Conservation (phyloP, 495 filamentous ascomycete genomes). For the Aspergillus haitiensis region DNA sequence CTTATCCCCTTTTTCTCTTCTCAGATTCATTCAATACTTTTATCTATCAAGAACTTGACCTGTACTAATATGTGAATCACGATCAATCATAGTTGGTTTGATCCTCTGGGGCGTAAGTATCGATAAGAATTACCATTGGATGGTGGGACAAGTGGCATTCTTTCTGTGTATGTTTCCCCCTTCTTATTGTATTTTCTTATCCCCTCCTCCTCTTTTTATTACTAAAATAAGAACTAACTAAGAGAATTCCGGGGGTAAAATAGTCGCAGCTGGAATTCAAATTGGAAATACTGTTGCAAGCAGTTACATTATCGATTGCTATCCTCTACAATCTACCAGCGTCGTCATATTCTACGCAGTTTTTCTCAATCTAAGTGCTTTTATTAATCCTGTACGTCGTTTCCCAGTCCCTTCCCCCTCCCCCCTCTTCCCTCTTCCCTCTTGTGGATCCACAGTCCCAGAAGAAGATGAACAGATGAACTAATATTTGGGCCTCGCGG, state of each 20-base stretch:
- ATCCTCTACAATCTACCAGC: constrained; percentile 58
- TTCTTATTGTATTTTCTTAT: too few species aligned
- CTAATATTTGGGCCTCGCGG: constrained; percentile 1
- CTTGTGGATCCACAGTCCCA: too few species aligned
- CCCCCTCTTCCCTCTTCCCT: neutral
- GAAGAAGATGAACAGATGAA: neutral
- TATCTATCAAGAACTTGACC: neutral
- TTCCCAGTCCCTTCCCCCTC: neutral
- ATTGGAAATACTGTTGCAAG: constrained; percentile 59
- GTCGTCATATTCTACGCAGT: constrained; percentile 63
- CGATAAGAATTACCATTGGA: constrained; percentile 58
- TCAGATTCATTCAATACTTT: neutral
- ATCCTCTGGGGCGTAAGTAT: constrained; percentile 60
- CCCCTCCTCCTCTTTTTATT: neutral
- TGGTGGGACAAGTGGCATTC: constrained; percentile 60
- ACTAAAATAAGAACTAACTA: neutral
- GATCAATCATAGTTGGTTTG: constrained; percentile 29
- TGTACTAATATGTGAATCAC: neutral
- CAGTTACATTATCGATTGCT: constrained; percentile 59
- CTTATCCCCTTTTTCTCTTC: neutral
- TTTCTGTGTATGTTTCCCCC: constrained; percentile 44
- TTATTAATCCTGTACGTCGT: constrained; percentile 44
- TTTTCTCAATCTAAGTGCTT: constrained; percentile 56
- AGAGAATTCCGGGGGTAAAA: neutral
- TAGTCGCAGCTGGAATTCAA: constrained; percentile 60